A percentile compares a stretch with the other conserved stretches of the same genome.
Conservation (phyloP, 2,329 filamentous ascomycete genomes). For the Epichloe elymi region DNA sequence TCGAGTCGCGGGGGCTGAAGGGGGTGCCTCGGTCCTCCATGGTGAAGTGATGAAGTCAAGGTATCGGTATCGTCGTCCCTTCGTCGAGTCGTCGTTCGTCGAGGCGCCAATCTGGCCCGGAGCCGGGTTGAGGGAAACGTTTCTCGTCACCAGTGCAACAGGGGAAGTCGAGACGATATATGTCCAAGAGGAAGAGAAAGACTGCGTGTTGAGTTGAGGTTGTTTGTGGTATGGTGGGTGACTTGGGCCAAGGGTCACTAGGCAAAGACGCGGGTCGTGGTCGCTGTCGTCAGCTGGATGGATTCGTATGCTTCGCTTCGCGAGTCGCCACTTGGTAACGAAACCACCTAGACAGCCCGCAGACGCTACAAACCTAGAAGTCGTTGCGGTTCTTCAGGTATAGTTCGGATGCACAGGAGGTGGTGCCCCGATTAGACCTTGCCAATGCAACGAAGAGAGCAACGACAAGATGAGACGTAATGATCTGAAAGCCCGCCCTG, state of each 20-base stretch:
- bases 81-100: not conserved
- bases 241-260: not conserved
- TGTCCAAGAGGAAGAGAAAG: not conserved
- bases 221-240: not conserved
- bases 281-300: constrained; percentile 8
- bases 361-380: not conserved
- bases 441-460: not conserved
- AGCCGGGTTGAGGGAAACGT: not conserved
- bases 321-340: constrained; percentile 5
- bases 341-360: not conserved
- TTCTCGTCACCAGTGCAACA: not conserved
- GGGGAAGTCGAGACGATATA: not conserved
- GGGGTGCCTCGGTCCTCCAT: constrained; percentile 28
- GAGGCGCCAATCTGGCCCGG: not conserved
- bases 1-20: constrained; percentile 15
- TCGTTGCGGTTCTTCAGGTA: not conserved
- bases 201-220: not conserved
- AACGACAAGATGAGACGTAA: not conserved
- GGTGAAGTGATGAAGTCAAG: constrained; percentile 6
- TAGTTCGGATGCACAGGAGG: not conserved
- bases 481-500: not conserved
- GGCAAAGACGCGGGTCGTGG: constrained; percentile 4
- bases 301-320: constrained; percentile 4
- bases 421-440: not conserved
- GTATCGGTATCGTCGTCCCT: not conserved